Evolutionary conservation across 495 filamentous ascomycete species (phyloP), one percentile per base, ranked within the genome.

Genomic region (Staphylotrichum tortipilum): DNA sequence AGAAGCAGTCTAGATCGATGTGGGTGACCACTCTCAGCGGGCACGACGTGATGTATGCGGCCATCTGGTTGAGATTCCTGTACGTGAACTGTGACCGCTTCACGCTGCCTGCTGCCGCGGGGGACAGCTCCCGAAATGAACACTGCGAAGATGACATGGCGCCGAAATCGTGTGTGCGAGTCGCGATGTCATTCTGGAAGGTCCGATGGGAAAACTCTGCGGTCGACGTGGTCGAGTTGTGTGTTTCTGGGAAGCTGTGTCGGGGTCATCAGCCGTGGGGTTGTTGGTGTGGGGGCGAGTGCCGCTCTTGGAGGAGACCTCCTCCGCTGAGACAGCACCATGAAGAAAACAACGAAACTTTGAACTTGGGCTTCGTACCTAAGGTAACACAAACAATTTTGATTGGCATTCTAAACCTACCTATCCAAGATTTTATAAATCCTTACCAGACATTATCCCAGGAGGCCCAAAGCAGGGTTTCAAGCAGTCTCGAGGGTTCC

Each of bases 1-100:
- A 98, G 68, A 97, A 97, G 40, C 91, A 92, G 77, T 98, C 92
- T 54, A 98, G 81, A 64, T 98, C 92, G 50, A 97, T 78, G 61
- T 96, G 92, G 17, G 89, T 87, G 42, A 95, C 81, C 11, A 90
- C 84, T 42, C 92, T 82, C 14, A 98, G 75, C 14, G 89, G 92
- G 42, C 81, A 87, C 4, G 79, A 78, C 0, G 81, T 72, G 2
- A 81, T 82, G 48, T 78, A 86, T 11, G 81, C 75, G 18, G 81
- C 77, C 31, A 97, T 80, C 37, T 89, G 82, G 11, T 76, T 68
- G 18, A 98, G 74, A 28, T 97, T 83, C 39, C 85, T 85, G 61
- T 85, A 89, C 14, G 91, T 96, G 64, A 89, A 95, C 49, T 72
- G 74, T 15, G 88, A 92, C 35, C 75, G 76, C 51, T 68, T 81